Conservation (phyloP, 768 basidiomycete genomes). For the Lactarius trivialis region DNA sequence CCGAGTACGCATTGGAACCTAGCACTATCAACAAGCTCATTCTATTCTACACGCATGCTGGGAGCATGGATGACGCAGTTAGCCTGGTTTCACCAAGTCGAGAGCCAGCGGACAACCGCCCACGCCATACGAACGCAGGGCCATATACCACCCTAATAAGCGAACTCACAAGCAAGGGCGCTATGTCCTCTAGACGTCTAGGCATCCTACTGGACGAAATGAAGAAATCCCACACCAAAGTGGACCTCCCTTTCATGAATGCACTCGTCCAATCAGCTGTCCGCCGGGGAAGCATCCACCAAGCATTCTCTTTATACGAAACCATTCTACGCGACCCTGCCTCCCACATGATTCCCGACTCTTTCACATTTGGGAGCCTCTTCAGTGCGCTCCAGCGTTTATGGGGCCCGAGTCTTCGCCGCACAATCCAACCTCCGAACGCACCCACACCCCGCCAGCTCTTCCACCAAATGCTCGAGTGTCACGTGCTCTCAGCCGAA, state of each 20-base stretch:
- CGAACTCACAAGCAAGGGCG: slow-evolving; percentile 31
- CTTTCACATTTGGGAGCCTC: slow-evolving; percentile 18
- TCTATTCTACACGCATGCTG: slow-evolving; percentile 30
- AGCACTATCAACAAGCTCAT: slow-evolving; percentile 23
- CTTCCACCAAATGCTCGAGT: slow-evolving; percentile 23
- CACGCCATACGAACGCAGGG: slow-evolving; percentile 16
- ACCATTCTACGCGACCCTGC: slow-evolving; percentile 33
- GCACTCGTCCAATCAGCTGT: slow-evolving; percentile 39
- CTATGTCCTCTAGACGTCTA: slow-evolving; percentile 27
- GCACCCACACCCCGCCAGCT: slow-evolving; percentile 12
- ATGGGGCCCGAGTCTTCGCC: not conserved
- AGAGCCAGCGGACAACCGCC: slow-evolving; percentile 25
- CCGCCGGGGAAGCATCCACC: slow-evolving; percentile 28
- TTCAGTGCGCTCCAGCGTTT: slow-evolving; percentile 18
- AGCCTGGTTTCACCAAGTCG: slow-evolving; percentile 24
- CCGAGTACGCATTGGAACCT: slow-evolving; percentile 11
- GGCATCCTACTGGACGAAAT: slow-evolving; percentile 37
- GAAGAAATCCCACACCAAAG: slow-evolving; percentile 33
- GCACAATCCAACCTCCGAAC: not conserved
- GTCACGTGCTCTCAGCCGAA: not conserved
- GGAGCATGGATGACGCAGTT: slow-evolving; percentile 29
- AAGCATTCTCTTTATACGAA: slow-evolving; percentile 41
- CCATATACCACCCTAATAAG: slow-evolving; percentile 38
- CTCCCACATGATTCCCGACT: slow-evolving; percentile 31
- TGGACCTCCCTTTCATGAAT: slow-evolving; percentile 42